These are phyloP conservation scores for Dendrobium chrysotoxum DNA, from an alignment of 106 monocot genomes.

Conservation along the genomic window DNA sequence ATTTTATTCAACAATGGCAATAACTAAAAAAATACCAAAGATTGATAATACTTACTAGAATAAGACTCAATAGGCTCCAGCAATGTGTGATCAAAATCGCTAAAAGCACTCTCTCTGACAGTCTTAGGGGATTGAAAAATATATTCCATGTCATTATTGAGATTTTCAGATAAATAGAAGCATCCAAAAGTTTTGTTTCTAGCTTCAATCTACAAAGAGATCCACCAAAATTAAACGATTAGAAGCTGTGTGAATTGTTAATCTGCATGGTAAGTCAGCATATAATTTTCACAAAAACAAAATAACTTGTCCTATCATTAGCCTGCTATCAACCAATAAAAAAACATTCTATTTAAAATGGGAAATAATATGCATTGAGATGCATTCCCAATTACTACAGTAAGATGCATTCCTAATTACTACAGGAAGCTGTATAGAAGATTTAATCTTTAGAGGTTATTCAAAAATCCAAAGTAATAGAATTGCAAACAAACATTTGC, in stretches of 20 bases:
- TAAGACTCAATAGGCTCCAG: conserved; percentile 15
- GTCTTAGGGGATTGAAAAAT: conserved; percentile 34
- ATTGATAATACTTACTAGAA: conserved; percentile 35
- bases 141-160: conserved; percentile 58
- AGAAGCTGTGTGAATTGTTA: background rate
- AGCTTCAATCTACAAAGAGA: conserved; percentile 50
- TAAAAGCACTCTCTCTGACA: conserved; percentile 19
- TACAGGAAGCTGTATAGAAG: background rate
- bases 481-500: background rate
- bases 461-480: background rate
- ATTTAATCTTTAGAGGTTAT: background rate
- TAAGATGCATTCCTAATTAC: background rate
- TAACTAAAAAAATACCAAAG: background rate
- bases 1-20: background rate
- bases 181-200: conserved; percentile 50
- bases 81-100: conserved; percentile 17
- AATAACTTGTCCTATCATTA: background rate
- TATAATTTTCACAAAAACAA: conserved; percentile 1
- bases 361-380: background rate
- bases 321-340: background rate
- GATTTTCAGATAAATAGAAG: conserved; percentile 76
- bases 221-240: background rate
- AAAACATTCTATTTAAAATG: background rate
- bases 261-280: background rate
- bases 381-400: background rate